These are phyloP conservation scores for Aspergillus sp. DNA, from an alignment of 2,329 filamentous ascomycete species.

Conservation along the genomic window DNA sequence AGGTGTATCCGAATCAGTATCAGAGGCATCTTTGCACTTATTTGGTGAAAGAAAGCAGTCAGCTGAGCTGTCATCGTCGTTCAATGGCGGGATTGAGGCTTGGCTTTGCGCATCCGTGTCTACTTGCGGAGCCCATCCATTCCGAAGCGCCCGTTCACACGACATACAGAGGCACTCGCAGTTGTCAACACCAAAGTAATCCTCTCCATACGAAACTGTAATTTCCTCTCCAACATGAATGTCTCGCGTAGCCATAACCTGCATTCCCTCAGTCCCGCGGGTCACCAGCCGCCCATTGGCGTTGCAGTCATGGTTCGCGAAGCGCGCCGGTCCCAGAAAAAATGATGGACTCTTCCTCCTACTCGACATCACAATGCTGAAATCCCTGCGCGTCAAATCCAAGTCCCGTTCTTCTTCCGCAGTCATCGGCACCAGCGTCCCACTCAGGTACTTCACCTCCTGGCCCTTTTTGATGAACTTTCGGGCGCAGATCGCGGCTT, in stretches of 20 bases:
- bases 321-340: constrained; percentile 90
- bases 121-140: constrained; percentile 67
- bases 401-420: constrained; percentile 82
- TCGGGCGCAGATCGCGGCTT: constrained; percentile 79
- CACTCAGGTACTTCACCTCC: constrained; percentile 80
- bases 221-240: constrained; percentile 90
- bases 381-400: constrained; percentile 77
- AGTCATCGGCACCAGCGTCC: constrained; percentile 87
- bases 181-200: constrained; percentile 92
- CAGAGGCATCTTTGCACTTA: constrained; percentile 23
- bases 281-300: constrained; percentile 86
- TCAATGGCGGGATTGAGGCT: constrained; percentile 25
- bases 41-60: constrained; percentile 15
- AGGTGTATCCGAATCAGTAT: constrained; percentile 21
- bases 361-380: constrained; percentile 92
- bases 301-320: constrained; percentile 94
- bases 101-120: constrained; percentile 30
- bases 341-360: constrained; percentile 83
- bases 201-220: constrained; percentile 90
- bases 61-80: constrained; percentile 15
- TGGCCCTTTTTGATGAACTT: constrained; percentile 73
- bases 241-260: constrained; percentile 74
- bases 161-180: constrained; percentile 89
- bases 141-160: constrained; percentile 67
- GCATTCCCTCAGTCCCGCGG: constrained; percentile 76